A percentile compares a stretch with the other conserved stretches of the same genome.
Evolutionary conservation across 352 stramenopile genomes (phyloP).

Genomic region (Blastocystis hominis): DNA sequence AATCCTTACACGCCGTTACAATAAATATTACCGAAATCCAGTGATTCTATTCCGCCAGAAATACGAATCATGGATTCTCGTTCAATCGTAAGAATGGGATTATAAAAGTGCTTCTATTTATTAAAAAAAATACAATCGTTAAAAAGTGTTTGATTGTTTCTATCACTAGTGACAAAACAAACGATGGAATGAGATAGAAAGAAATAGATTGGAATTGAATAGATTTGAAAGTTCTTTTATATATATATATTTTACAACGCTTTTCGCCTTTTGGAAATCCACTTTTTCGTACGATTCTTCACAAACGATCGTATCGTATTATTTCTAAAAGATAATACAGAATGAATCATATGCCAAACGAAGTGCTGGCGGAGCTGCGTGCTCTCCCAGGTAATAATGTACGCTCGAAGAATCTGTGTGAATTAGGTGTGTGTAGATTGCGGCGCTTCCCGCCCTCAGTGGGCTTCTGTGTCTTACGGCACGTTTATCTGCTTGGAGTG

Average conservation of each 20-base stretch:
- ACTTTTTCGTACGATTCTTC: neutral
- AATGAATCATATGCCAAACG: constrained; percentile 54
- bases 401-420: neutral
- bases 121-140: too few species aligned
- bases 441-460: constrained; percentile 53
- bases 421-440: constrained; percentile 59
- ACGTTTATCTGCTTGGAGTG: constrained; percentile 61
- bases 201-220: too few species aligned
- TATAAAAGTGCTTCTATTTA: neutral
- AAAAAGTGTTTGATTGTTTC: too few species aligned
- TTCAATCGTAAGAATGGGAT: neutral
- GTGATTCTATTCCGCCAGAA: neutral
- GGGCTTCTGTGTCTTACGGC: constrained; percentile 61
- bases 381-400: constrained; percentile 59
- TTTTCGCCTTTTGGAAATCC: neutral
- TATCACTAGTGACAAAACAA: too few species aligned
- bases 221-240: too few species aligned
- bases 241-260: too few species aligned
- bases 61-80: neutral
- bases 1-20: neutral
- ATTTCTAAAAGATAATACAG: neutral
- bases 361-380: constrained; percentile 22
- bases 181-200: too few species aligned
- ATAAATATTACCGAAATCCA: constrained; percentile 25
- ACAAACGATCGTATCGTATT: neutral